Base-by-base conservation (phyloP, 2,329 filamentous ascomycete genomes). In the Sclerotinia trifoliorum region DNA sequence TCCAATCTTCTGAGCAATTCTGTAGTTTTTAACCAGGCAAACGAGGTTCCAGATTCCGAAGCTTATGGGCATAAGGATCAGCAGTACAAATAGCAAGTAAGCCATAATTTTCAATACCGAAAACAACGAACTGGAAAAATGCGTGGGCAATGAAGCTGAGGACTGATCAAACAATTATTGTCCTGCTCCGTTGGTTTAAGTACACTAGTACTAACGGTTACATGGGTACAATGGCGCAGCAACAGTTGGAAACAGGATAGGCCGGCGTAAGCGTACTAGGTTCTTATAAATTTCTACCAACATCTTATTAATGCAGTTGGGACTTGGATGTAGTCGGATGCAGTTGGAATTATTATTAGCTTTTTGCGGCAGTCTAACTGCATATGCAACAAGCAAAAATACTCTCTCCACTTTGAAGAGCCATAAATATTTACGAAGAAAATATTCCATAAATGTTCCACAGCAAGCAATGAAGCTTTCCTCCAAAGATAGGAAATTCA, bases 1-100 rank as follows among this genome's bases (percentile, higher is more conserved):
- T 21, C 51, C 51, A n/a, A 55, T 65, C 17, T 24, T 29, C 24
- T 3, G 15, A 0, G 62, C 51, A 65, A 24, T 55, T 26, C 62
- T 65, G 7, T 56, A 65, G 19, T 56, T 65, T 13, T 17, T 39
- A 24, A 65, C 6, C 6, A 65, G 51, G 6, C 51, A 65, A 44
- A 65, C 3, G 3, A 44, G n/a, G 2, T 55, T 65, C 49, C 62
- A 65, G 5, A 65, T 21, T 19, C n/a, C 35, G 55, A 65, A 65
- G 19, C 51, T 19, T 2, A 49, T 13, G 5, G 58, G 58, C 39
- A 44, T 5, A 8, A 52, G 39, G 39, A 60, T 24, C 17, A 65
- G 35, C 13, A 48, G 7, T 19, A 11, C 39, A 48, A 42, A 13
- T 3, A 56, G 11, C 39, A 56, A 19, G 26, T 29, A 5, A 32